Conservation (phyloP, 1,139 yeast species). For the Ogataea hybrid region DNA sequence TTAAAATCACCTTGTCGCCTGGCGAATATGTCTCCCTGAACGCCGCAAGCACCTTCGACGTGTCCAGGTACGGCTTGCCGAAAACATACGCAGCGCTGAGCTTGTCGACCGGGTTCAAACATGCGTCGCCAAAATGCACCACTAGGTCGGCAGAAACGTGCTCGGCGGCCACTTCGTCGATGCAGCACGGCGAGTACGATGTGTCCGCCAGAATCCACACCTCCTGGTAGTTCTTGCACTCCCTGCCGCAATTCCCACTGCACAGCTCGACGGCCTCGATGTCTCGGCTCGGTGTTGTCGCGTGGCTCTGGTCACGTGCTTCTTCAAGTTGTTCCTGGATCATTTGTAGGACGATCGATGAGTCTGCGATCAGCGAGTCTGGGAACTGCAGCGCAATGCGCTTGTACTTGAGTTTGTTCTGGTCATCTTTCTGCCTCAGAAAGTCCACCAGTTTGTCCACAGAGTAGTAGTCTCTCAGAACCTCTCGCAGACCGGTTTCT, state of each 20-base stretch:
- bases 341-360: constrained; percentile 53
- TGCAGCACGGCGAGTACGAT: constrained; percentile 92
- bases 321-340: constrained; percentile 37
- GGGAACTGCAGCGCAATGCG: constrained; percentile 88
- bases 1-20: no score
- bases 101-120: constrained; percentile 73
- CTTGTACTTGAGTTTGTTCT: constrained; percentile 35
- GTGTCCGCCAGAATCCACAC: constrained; percentile 90
- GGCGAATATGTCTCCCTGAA: constrained; percentile 42
- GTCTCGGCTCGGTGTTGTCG: constrained; percentile 13
- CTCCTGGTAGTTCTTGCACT: constrained; percentile 32
- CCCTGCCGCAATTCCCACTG: constrained; percentile 27
- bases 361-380: constrained; percentile 65
- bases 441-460: constrained; percentile 43
- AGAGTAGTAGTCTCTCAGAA: constrained; percentile 49
- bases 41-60: constrained; percentile 32
- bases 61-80: constrained; percentile 60
- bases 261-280: constrained; percentile 22
- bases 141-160: constrained; percentile 86
- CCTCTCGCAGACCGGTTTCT: constrained; percentile 30
- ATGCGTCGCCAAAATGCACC: constrained; percentile 93
- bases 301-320: constrained; percentile 6
- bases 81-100: constrained; percentile 75
- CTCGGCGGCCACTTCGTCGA: constrained; percentile 95
- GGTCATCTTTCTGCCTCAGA: constrained; percentile 34